phyloP scores from a whole-genome alignment of 73 alveolate genomes.

The Paramecium sonneborni region DNA sequence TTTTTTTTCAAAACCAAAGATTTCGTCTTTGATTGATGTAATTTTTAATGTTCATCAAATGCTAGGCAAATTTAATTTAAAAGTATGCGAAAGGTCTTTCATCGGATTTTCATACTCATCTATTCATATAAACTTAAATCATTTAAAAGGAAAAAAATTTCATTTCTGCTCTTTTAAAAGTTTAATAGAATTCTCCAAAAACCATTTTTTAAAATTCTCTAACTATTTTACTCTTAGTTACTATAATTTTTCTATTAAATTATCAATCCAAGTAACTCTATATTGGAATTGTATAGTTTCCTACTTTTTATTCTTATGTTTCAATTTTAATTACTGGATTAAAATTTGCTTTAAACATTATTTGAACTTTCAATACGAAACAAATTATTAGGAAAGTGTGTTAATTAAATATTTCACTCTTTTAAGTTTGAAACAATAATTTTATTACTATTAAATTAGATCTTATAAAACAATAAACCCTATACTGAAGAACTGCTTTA shows the following conservation, averaged over 20 bases:
- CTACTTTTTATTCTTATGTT: neutral
- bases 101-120: neutral
- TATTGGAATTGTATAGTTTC: neutral
- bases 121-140: neutral
- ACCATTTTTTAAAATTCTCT: neutral
- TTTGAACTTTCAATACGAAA: no score
- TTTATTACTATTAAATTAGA: neutral
- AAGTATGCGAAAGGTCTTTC: neutral
- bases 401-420: neutral
- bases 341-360: neutral
- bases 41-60: neutral
- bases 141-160: neutral
- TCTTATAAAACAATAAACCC: neutral
- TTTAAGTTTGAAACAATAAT: neutral
- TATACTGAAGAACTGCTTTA: no score
- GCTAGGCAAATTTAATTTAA: neutral
- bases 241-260: neutral
- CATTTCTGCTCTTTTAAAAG: conserved; percentile 1
- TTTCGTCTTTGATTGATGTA: neutral
- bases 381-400: neutral
- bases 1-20: neutral
- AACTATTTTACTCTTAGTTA: neutral
- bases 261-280: neutral
- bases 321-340: neutral
- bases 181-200: neutral